These are phyloP conservation scores for Phyllosticta citribraziliensis DNA, from an alignment of 2,329 filamentous ascomycete genomes.

Conservation along the genomic window DNA sequence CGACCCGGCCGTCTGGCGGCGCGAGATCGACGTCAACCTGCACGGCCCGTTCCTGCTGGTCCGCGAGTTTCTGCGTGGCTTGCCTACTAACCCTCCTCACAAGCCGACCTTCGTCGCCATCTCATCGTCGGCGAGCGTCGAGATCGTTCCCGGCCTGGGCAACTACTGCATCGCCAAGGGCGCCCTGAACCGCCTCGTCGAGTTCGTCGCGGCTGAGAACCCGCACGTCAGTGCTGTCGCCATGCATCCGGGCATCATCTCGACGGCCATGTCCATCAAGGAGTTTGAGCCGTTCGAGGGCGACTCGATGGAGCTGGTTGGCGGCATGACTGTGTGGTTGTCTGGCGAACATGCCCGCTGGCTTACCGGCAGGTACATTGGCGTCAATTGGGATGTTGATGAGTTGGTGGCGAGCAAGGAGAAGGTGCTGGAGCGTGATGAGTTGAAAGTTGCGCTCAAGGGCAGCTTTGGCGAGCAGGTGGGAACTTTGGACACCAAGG, in stretches of 20 bases:
- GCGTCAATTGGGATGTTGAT: conserved; percentile 18
- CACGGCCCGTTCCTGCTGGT: conserved; percentile 37
- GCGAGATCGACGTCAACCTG: conserved; percentile 40
- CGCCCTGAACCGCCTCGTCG: conserved; percentile 40
- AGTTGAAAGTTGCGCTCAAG: conserved; percentile 14
- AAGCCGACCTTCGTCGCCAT: conserved; percentile 40
- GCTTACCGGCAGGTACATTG: conserved; percentile 18
- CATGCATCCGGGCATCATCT: conserved; percentile 31
- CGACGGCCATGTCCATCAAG: conserved; percentile 28
- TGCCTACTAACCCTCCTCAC: conserved; percentile 14
- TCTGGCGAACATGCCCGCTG: conserved; percentile 14
- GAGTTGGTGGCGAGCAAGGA: conserved; percentile 17
- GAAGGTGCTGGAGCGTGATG: conserved; percentile 18
- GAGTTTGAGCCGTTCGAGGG: background rate
- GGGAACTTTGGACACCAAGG: background rate
- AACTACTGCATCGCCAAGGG: conserved; percentile 42
- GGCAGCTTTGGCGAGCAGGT: background rate
- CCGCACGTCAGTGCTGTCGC: conserved; percentile 24
- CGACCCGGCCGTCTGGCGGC: conserved; percentile 32
- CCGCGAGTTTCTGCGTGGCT: conserved; percentile 36
- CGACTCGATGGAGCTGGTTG: background rate
- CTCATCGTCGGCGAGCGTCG: conserved; percentile 35
- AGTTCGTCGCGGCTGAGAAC: conserved; percentile 37
- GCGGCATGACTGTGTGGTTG: conserved; percentile 12
- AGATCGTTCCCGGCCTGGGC: conserved; percentile 1